phyloP scores from a whole-genome alignment of 192 early-diverging fungal genomes.

The Gaertneriomyces sp. region DNA sequence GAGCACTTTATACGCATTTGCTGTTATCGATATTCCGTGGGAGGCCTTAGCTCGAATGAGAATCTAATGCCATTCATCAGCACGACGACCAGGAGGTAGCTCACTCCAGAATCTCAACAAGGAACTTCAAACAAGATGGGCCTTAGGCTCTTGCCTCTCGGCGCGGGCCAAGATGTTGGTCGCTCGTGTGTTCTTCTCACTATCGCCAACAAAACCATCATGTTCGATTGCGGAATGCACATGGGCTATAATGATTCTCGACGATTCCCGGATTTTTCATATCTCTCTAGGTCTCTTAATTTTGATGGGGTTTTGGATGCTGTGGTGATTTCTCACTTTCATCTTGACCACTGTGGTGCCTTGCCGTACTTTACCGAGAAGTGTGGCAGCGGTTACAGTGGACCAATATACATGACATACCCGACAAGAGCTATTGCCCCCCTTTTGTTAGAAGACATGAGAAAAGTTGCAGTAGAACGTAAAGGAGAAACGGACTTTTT shows the following conservation, averaged over 20 bases:
- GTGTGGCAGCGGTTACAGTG: slow-evolving; percentile 74
- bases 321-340: slow-evolving; percentile 95
- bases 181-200: slow-evolving; percentile 88
- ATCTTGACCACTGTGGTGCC: slow-evolving; percentile 98
- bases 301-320: slow-evolving; percentile 83
- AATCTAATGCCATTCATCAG: too few species aligned
- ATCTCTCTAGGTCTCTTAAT: slow-evolving; percentile 75
- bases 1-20: too few species aligned
- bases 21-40: too few species aligned
- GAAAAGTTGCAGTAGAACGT: slow-evolving; percentile 84
- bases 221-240: slow-evolving; percentile 62
- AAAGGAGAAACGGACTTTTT: slow-evolving; percentile 91
- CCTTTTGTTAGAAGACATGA: slow-evolving; percentile 89
- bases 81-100: too few species aligned
- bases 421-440: slow-evolving; percentile 96
- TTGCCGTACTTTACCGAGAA: slow-evolving; percentile 94
- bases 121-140: slow-evolving; percentile 9
- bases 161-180: slow-evolving; percentile 90
- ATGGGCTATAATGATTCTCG: slow-evolving; percentile 92
- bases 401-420: slow-evolving; percentile 97
- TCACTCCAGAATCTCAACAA: too few species aligned
- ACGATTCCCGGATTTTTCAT: slow-evolving; percentile 92
- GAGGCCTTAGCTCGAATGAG: too few species aligned
- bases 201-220: slow-evolving; percentile 92
- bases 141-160: slow-evolving; percentile 67